phyloP scores from a whole-genome alignment of 345 rosid genomes.

The Rhodomyrtus tomentosa region DNA sequence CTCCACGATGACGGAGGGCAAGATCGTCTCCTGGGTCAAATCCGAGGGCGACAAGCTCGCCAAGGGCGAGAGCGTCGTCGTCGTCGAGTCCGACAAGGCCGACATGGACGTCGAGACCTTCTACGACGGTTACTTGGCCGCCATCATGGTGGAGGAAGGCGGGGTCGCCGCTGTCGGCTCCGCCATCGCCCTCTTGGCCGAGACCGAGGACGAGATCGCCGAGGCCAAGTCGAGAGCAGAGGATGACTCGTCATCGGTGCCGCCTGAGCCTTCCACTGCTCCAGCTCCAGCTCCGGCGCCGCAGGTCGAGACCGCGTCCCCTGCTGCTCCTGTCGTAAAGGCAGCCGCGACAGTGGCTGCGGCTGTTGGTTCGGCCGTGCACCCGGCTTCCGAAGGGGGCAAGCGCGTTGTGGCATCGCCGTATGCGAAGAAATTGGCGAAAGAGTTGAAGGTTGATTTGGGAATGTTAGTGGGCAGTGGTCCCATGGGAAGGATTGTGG shows the following conservation, averaged over 20 bases:
- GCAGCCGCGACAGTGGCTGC: background rate
- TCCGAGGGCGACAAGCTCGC: conserved; percentile 85
- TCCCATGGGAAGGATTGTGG: conserved; percentile 89
- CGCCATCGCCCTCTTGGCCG: conserved; percentile 85
- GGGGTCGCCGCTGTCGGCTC: conserved; percentile 91
- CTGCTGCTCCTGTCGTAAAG: background rate
- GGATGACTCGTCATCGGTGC: conserved; percentile 11
- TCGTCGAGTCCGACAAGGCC: conserved; percentile 93
- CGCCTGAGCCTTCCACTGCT: background rate
- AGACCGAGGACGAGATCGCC: conserved; percentile 61
- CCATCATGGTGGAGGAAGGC: conserved; percentile 91
- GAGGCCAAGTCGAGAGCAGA: conserved; percentile 60
- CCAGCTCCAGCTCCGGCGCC: background rate
- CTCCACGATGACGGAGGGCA: conserved; percentile 95
- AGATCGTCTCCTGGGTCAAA: conserved; percentile 88
- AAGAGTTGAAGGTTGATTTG: conserved; percentile 76
- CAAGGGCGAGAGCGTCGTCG: conserved; percentile 90
- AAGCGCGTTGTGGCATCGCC: conserved; percentile 84
- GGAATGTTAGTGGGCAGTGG: conserved; percentile 61
- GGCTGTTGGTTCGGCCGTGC: conserved; percentile 30
- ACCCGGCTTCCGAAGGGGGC: conserved; percentile 86
- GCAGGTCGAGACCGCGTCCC: background rate
- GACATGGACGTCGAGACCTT: conserved; percentile 99
- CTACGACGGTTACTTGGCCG: conserved; percentile 86
- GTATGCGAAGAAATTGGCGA: conserved; percentile 76